phyloP scores from a whole-genome alignment of 2,329 filamentous ascomycete genomes.

The Neonectria neomacrospora region DNA sequence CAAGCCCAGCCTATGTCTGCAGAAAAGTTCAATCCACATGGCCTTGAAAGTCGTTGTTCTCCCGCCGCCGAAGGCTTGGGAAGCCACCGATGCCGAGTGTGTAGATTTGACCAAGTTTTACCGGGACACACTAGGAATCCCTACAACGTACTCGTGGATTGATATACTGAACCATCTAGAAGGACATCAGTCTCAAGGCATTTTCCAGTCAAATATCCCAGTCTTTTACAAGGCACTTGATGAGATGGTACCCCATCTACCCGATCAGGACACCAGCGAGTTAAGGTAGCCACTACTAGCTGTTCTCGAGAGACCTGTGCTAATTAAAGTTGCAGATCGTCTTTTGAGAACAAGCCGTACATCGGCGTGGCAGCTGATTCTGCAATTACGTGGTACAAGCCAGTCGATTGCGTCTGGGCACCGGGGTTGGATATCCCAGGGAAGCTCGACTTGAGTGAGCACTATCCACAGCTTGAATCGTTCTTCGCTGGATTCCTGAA shows the following conservation, averaged over 20 bases:
- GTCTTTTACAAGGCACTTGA: not conserved
- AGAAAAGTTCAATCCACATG: not conserved
- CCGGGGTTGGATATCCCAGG: slow-evolving; percentile 32
- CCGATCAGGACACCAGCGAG: not conserved
- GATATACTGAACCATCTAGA: slow-evolving; percentile 28
- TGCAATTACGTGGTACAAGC: slow-evolving; percentile 27
- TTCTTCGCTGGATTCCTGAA: slow-evolving; percentile 36
- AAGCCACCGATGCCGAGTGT: slow-evolving; percentile 38
- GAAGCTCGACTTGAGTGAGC: slow-evolving; percentile 33
- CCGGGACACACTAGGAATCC: slow-evolving; percentile 30
- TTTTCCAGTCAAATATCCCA: not conserved
- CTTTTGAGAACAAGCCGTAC: slow-evolving; percentile 19
- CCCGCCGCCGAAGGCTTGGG: slow-evolving; percentile 33
- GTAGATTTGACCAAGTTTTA: slow-evolving; percentile 36
- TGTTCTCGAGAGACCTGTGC: slow-evolving; percentile 24
- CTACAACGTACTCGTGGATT: slow-evolving; percentile 23
- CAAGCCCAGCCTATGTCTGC: slow-evolving; percentile 28
- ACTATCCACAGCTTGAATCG: slow-evolving; percentile 31
- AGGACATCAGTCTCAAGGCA: too few species aligned
- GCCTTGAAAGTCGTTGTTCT: slow-evolving; percentile 24
- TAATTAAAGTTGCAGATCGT: slow-evolving; percentile 4
- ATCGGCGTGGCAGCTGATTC: slow-evolving; percentile 23
- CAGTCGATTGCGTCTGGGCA: slow-evolving; percentile 34
- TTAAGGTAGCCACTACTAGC: not conserved
- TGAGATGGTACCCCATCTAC: not conserved